Base-by-base conservation (phyloP, 164 flowering plant species). In the Santalum album region DNA sequence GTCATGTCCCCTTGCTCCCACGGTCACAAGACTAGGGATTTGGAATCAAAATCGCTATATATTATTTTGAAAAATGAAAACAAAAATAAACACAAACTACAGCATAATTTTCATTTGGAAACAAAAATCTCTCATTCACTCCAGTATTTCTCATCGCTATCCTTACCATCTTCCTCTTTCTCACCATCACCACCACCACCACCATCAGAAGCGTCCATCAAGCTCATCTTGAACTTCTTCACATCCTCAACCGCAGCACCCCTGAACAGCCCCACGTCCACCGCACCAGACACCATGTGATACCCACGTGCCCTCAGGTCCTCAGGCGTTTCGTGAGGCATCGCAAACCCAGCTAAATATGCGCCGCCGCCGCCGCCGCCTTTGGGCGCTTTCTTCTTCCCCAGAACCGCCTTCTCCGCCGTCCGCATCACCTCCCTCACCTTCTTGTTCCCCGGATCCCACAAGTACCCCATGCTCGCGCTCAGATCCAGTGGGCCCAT, bases 401-500 rank as follows among this genome's bases (percentile, higher is more conserved):
- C 67, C 67, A 85, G 48, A 54, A 87, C 97, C 25, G 51, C 79
- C 61, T 75, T 83, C 87, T 90, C 97, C 1, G 87, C 97, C 27
- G 1, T 53, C 17, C 65, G 36, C 79, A 85, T 26, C 73, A 68
- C 64, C 71, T 79, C 80, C 71, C 64, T 79, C 57, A 85, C 96
- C 61, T 90, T 90, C 85, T 75, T 74, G 68, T 85, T 60, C 58
- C 86, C 96, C 0, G 96, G 96, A 49, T 90, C 97, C 87, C 96
- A 83, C 70, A 90, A 47, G 58, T 78, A 85, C 62, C 97, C 97
- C 69, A 90, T 54, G 65, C 83, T 82, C 6, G 86, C 94, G 59
- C 96, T 87, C 72, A 87, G 61, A 75, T 90, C 97, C 76, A 80
- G 57, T 42, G 97, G 97, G 15, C 97, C 96, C 94, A 85, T 90